Base-by-base conservation (phyloP, 2,329 filamentous ascomycete species). In the Phialemonium atrogriseum region DNA sequence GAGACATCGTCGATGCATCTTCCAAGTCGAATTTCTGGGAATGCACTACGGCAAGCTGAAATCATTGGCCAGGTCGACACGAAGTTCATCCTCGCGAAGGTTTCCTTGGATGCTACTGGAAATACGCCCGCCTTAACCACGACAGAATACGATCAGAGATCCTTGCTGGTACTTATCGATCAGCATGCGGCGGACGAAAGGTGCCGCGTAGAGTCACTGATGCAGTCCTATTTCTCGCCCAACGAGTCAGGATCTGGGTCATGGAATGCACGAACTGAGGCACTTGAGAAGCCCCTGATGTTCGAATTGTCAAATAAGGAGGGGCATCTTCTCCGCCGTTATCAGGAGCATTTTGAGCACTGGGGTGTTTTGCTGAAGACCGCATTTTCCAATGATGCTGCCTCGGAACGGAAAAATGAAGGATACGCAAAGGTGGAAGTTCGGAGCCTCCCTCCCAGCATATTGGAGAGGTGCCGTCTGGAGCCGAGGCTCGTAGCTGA, bases 161-260 rank as follows among this genome's bases (percentile, higher is more conserved):
- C n/a, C n/a, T 44, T 77, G 2, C 59, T 96, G 5, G 68, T 94
- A 1, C 64, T 95, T 23, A 69, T 95, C 5, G 91, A 98, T 48
- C 91, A 98, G 49, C 91, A 98, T 51, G 91, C 91, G 1, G 91
- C 88, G 4, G 89, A 95, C 51, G 91, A 98, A 59, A 73, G 91
- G 27, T 77, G 83, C 40, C 77, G 79, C 2, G 71, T 96, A 1
- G 91, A 98, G 50, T 51, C 55, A 0, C 64, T 98, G 1, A 76
- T 93, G 51, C 44, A 45, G 1, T 43, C 42, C 5, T 77, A 74
- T 34, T 76, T 77, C 39, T 27, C 30, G 4, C 4, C 23, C 5
- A n/a, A 38, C 4, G 32, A 36, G 38, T 4, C 16, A 12, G 30
- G 14, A 16, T 15, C n/a, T n/a, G 12, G 35, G 28, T 2, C 6